Conservation (phyloP, 1,284 basidiomycete genomes). For the Singerocomus inundabilis region DNA sequence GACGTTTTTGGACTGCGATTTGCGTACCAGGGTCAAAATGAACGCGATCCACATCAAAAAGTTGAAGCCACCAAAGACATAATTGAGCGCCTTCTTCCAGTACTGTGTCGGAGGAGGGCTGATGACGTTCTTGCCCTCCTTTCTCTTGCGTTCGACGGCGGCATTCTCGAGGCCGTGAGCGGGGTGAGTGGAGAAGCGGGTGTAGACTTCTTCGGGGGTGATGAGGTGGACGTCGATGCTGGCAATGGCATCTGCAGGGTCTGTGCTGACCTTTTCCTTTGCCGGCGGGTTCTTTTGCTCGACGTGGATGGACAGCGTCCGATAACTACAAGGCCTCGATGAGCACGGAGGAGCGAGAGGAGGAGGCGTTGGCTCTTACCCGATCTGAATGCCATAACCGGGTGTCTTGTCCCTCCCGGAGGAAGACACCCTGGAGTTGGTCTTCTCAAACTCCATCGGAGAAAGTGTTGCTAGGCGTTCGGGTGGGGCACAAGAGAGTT, state of each 20-base stretch:
- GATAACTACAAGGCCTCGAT: conserved; percentile 34
- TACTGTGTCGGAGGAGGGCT: conserved; percentile 45
- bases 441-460: conserved; percentile 21
- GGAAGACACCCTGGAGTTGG: conserved; percentile 18
- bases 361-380: conserved; percentile 10
- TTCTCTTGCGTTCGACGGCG: conserved; percentile 38
- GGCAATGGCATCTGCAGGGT: conserved; percentile 40
- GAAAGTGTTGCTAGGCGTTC: neutral
- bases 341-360: conserved; percentile 5
- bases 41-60: conserved; percentile 52
- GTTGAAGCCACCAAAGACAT: conserved; percentile 53
- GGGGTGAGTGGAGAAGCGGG: conserved; percentile 44
- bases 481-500: neutral
- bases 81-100: conserved; percentile 48
- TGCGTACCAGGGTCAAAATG: conserved; percentile 41
- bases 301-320: conserved; percentile 41
- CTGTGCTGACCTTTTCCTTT: conserved; percentile 18
- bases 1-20: neutral
- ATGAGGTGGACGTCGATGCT: conserved; percentile 49
- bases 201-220: conserved; percentile 40
- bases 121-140: conserved; percentile 48
- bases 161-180: conserved; percentile 41
- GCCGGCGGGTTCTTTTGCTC: conserved; percentile 27
- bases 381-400: conserved; percentile 34
- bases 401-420: conserved; percentile 17